phyloP scores from a whole-genome alignment of 1,284 basidiomycete species.

The Ustilago loliicola region DNA sequence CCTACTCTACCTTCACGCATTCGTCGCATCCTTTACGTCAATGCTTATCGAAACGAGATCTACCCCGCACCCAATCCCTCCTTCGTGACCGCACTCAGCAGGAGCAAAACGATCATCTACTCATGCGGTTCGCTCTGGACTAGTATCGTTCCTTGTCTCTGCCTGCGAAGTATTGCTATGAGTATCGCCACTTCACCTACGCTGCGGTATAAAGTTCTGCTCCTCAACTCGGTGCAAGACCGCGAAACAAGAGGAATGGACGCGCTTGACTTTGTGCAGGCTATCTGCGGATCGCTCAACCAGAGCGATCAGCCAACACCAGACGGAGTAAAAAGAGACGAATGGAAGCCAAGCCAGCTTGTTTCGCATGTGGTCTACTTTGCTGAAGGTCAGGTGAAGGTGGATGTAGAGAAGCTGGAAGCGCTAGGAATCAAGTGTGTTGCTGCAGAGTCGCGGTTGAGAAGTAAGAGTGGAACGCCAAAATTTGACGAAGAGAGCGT shows the following conservation, averaged over 20 bases:
- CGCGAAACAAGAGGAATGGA: slow-evolving; percentile 89
- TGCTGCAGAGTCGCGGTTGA: slow-evolving; percentile 8
- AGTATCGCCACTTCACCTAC: slow-evolving; percentile 82
- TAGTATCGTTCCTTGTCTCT: slow-evolving; percentile 87
- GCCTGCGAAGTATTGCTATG: slow-evolving; percentile 83
- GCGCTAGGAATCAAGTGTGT: slow-evolving; percentile 27
- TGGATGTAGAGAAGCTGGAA: slow-evolving; percentile 17
- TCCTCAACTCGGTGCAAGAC: slow-evolving; percentile 89
- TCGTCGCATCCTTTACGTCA: slow-evolving; percentile 87
- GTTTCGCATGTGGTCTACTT: slow-evolving; percentile 79
- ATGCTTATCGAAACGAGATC: slow-evolving; percentile 79
- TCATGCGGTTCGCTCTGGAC: slow-evolving; percentile 93
- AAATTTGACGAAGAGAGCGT: slow-evolving; percentile 47
- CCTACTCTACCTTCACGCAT: slow-evolving; percentile 45
- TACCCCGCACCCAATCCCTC: slow-evolving; percentile 88
- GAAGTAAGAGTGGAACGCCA: slow-evolving; percentile 24
- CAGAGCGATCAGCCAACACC: slow-evolving; percentile 48
- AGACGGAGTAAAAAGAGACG: neutral
- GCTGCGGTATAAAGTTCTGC: slow-evolving; percentile 84
- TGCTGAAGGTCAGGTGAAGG: slow-evolving; percentile 24
- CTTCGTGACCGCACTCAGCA: slow-evolving; percentile 78
- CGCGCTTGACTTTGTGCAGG: slow-evolving; percentile 85
- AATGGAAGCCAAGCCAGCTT: slow-evolving; percentile 65
- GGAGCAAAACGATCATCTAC: slow-evolving; percentile 84
- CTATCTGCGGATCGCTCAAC: slow-evolving; percentile 81